These are phyloP conservation scores for Corylus heterophylla DNA, from an alignment of 306 rosid species.

Conservation along the genomic window DNA sequence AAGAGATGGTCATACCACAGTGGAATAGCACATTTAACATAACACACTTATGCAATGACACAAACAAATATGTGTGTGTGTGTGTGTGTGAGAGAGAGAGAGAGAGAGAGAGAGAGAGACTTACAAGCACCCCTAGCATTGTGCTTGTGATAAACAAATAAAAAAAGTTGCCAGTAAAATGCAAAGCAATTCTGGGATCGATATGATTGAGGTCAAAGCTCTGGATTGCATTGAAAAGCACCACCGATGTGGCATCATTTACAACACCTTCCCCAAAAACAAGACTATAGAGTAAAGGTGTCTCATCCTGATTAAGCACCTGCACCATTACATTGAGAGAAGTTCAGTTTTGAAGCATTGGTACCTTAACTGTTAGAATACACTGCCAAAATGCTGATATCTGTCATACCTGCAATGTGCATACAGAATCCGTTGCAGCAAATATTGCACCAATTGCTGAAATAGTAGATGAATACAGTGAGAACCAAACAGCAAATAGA, in stretches of 20 bases:
- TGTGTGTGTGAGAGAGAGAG: neutral
- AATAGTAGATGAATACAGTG: constrained; percentile 17
- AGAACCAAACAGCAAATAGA: constrained; percentile 25
- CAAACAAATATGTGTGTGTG: neutral
- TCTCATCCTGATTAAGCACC: constrained; percentile 95
- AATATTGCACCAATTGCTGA: constrained; percentile 97
- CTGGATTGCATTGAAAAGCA: constrained; percentile 94
- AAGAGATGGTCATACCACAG: constrained; percentile 34
- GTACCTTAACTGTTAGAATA: constrained; percentile 25
- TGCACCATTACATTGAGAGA: constrained; percentile 42
- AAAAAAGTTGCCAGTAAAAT: constrained; percentile 70
- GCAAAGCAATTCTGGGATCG: constrained; percentile 58
- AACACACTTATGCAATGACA: constrained; percentile 7
- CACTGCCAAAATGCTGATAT: neutral
- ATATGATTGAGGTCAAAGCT: constrained; percentile 75
- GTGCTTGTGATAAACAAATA: constrained; percentile 81
- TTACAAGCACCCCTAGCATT: constrained; percentile 79
- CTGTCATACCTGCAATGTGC: constrained; percentile 90
- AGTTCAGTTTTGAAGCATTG: constrained; percentile 24
- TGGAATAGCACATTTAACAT: constrained; percentile 1
- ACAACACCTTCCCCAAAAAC: constrained; percentile 99
- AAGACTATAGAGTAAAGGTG: constrained; percentile 95
- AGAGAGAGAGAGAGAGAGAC: constrained; percentile 25
- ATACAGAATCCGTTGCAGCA: constrained; percentile 98
- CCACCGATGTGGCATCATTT: constrained; percentile 96